These are phyloP conservation scores for Plantago elongata DNA, from an alignment of 257 asterid genomes.

Conservation along the genomic window DNA sequence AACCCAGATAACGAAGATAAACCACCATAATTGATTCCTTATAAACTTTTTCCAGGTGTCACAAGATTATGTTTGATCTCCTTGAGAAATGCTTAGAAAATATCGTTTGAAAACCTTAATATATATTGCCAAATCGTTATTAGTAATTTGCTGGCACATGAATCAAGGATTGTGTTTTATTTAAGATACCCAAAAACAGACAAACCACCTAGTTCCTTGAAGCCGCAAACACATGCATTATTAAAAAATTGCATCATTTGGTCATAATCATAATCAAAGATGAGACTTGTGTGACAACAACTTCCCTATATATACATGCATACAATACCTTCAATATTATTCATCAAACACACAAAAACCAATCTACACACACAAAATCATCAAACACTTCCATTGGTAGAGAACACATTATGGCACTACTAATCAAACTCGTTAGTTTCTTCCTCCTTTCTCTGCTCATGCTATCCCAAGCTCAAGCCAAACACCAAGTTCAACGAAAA, in stretches of 20 bases:
- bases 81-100: not conserved
- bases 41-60: too few species aligned
- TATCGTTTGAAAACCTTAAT: not conserved
- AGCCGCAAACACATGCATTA: conserved; percentile 1
- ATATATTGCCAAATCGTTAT: not conserved
- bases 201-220: conserved; percentile 6
- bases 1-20: too few species aligned
- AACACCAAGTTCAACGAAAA: not conserved
- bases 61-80: too few species aligned
- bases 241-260: not conserved
- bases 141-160: conserved; percentile 16
- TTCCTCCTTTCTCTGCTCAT: not conserved
- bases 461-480: not conserved
- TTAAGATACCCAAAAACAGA: not conserved
- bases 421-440: conserved; percentile 1
- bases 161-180: conserved; percentile 27
- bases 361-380: not conserved
- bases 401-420: not conserved
- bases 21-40: too few species aligned
- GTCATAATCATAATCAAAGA: not conserved
- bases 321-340: not conserved
- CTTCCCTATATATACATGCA: conserved; percentile 4
- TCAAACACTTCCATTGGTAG: not conserved
- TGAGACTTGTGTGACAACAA: not conserved
- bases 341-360: not conserved